Base-by-base conservation (phyloP, 805 yeast genomes). In the Suhomyces pyralidae region DNA sequence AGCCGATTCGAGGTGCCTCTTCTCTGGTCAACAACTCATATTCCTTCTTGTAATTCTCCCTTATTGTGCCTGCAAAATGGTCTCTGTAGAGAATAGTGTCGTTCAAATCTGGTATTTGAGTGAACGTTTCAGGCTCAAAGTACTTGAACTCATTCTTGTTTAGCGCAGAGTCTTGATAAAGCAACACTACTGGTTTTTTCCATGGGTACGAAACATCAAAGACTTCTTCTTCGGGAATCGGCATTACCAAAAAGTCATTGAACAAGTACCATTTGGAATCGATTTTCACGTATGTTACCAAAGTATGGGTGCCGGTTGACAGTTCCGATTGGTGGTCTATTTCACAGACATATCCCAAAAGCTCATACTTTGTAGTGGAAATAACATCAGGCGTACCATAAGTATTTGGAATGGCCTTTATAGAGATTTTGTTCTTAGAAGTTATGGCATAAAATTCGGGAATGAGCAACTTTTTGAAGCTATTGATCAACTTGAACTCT, bases 181-280 rank as follows among this genome's bases (percentile, higher is more conserved):
- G 66, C 14, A 88, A 71, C 25, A 86, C 74, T 15, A 87, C 84
- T 1, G 97, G 96, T 30, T 82, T 82, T 65, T 94, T 94, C 97
- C 97, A 92, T 74, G 85, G 77, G 47, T 78, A 76, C 1, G 83
- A 71, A 46, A 90, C 69, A 63, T 90, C 82, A 46, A 91, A 76
- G 0, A 88, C 97, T 59, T 94, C 97, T 12, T 78, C 80, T 59
- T 86, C 89, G 1, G 85, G 78, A 0, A 94, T 77, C 22, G 83
- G 85, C 60, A 83, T 81, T 14, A 92, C 98, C 57, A 94, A 72
- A 68, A 93, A 94, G 67, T 94, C 98, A 64, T 94, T 94, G 67
- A 94, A 90, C 63, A 94, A 67, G 62, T 79, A 83, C 99, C 99
- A 94, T 59, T 64, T 64, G 46, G 77, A 77, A 14, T 68, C 72